These are phyloP conservation scores for Grigorovia yakushimaensis DNA, from an alignment of 805 yeast species.

Conservation along the genomic window DNA sequence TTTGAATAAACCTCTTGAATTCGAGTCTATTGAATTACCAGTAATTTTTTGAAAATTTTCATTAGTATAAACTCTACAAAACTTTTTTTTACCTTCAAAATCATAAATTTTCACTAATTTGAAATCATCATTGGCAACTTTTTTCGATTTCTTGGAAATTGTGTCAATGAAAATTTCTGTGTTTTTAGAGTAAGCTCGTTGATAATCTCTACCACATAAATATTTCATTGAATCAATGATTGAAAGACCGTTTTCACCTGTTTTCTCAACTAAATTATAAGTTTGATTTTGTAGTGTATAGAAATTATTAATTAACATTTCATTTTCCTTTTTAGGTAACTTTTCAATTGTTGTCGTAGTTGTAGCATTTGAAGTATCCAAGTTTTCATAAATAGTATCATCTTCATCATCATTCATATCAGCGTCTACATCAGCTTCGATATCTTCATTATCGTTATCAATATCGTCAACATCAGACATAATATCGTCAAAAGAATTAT, in stretches of 20 bases:
- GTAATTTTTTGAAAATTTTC: constrained; percentile 30
- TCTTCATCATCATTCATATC: constrained; percentile 1
- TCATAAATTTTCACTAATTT: constrained; percentile 54
- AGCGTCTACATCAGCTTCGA: constrained; percentile 3
- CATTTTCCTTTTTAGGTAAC: constrained; percentile 1
- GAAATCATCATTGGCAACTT: constrained; percentile 21
- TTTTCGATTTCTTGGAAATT: constrained; percentile 26
- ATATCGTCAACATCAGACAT: constrained; percentile 23
- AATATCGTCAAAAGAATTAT: constrained; percentile 4
- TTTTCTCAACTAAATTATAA: constrained; percentile 35
- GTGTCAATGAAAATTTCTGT: constrained; percentile 41
- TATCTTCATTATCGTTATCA: constrained; percentile 20
- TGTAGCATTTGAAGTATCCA: constrained; percentile 19
- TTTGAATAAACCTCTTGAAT: constrained; percentile 12
- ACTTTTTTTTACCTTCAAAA: constrained; percentile 64
- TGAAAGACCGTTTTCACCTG: constrained; percentile 45
- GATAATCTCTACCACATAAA: constrained; percentile 47
- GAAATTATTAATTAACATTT: constrained; percentile 35
- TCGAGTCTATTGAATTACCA: constrained; percentile 15
- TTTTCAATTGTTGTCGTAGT: constrained; percentile 9
- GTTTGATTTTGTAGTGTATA: constrained; percentile 62
- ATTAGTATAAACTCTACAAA: constrained; percentile 52
- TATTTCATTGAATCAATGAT: constrained; percentile 42
- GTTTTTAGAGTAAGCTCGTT: constrained; percentile 41
- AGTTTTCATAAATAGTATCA: constrained; percentile 14